Conservation (phyloP, 2,329 filamentous ascomycete species). For the Podosphaera xanthii region DNA sequence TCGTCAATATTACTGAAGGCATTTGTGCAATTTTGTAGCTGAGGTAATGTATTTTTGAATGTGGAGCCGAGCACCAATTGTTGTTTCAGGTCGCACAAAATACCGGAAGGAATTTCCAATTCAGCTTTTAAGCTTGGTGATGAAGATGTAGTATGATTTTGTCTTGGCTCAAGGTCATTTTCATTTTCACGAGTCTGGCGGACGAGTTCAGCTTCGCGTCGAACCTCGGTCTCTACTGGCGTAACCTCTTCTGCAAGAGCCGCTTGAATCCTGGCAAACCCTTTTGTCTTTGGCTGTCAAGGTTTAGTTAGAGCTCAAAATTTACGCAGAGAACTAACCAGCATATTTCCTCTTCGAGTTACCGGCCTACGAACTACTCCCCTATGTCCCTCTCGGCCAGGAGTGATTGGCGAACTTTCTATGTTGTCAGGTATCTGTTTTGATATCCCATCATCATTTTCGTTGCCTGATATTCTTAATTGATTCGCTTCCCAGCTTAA, state of each 20-base stretch:
- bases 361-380: constrained; percentile 66
- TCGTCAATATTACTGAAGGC: constrained; percentile 42
- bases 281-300: constrained; percentile 74
- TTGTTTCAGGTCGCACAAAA: background rate
- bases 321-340: constrained; percentile 32
- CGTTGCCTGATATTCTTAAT: constrained; percentile 58
- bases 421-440: constrained; percentile 19
- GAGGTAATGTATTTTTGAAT: constrained; percentile 15
- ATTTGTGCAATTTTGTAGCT: background rate
- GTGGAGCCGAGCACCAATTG: constrained; percentile 7
- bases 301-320: constrained; percentile 12
- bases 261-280: constrained; percentile 78
- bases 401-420: constrained; percentile 21
- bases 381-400: constrained; percentile 33
- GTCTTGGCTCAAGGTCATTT: constrained; percentile 31
- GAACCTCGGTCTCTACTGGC: constrained; percentile 70
- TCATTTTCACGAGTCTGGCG: constrained; percentile 87
- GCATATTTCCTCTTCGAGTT: constrained; percentile 65
- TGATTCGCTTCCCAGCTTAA: constrained; percentile 81
- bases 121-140: constrained; percentile 15
- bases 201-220: constrained; percentile 84
- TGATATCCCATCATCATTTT: constrained; percentile 47
- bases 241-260: constrained; percentile 72
- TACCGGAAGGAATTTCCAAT: background rate
- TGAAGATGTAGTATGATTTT: constrained; percentile 7